phyloP scores from a whole-genome alignment of 352 stramenopile genomes.

The Peronospora destructor region DNA sequence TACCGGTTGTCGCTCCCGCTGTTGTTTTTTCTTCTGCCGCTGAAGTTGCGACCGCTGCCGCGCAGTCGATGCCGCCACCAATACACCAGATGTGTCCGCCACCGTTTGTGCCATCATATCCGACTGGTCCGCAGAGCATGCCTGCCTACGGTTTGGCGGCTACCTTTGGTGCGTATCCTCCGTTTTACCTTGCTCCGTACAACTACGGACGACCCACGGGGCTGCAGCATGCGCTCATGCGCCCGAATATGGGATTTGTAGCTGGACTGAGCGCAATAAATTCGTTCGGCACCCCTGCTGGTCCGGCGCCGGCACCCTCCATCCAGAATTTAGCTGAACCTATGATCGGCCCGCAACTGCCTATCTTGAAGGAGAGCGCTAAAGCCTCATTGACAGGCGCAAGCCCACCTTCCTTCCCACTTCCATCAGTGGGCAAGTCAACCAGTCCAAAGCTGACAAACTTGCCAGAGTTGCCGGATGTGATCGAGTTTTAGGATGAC shows the following conservation, averaged over 20 bases:
- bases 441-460: conserved; percentile 20
- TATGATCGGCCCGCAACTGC: conserved; percentile 50
- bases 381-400: conserved; percentile 16
- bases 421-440: conserved; percentile 8
- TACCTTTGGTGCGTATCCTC: conserved; percentile 35
- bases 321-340: conserved; percentile 20
- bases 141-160: conserved; percentile 32
- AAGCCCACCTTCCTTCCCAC: conserved; percentile 14
- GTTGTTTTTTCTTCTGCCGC: conserved; percentile 7
- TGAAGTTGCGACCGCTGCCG: conserved; percentile 1
- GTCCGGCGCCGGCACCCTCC: conserved; percentile 15
- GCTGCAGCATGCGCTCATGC: conserved; percentile 24
- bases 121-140: conserved; percentile 24
- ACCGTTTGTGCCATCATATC: conserved; percentile 35
- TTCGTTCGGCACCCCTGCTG: conserved; percentile 24
- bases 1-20: conserved; percentile 3
- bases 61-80: conserved; percentile 22
- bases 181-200: conserved; percentile 37
- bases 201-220: conserved; percentile 31
- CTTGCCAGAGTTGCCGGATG: conserved; percentile 46
- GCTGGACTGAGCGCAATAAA: conserved; percentile 28
- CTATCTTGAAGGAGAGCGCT: conserved; percentile 25
- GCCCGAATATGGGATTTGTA: conserved; percentile 33
- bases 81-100: conserved; percentile 24
- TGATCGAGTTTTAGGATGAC: conserved; percentile 37